These are phyloP conservation scores for Panaeolus papilionaceus DNA, from an alignment of 768 basidiomycete genomes.

Conservation along the genomic window DNA sequence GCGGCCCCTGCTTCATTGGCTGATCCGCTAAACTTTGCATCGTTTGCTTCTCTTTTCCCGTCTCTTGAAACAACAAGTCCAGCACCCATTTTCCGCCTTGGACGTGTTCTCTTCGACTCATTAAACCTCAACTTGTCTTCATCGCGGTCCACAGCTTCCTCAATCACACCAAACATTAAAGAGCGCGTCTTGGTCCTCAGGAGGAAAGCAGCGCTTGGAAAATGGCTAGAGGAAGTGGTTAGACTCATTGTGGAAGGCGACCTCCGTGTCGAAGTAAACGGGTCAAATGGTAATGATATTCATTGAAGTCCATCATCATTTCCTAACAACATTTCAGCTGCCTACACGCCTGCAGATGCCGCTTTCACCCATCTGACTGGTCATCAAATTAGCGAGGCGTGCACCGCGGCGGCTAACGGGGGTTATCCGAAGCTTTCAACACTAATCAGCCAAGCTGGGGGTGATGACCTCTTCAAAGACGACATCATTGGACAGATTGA, in stretches of 20 bases:
- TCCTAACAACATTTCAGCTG: slow-evolving; percentile 29
- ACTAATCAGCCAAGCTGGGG: slow-evolving; percentile 85
- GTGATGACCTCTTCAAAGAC: slow-evolving; percentile 73
- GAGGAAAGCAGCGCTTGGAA: slow-evolving; percentile 79
- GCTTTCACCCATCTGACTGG: slow-evolving; percentile 86
- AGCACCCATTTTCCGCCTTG: slow-evolving; percentile 87
- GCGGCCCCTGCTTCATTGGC: slow-evolving; percentile 33
- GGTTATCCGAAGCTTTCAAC: slow-evolving; percentile 88
- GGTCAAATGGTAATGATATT: slow-evolving; percentile 32
- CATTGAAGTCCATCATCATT: slow-evolving; percentile 5
- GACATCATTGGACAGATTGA: slow-evolving; percentile 79
- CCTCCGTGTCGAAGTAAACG: slow-evolving; percentile 44
- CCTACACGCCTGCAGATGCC: slow-evolving; percentile 49
- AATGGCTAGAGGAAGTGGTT: slow-evolving; percentile 84
- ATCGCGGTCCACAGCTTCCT: slow-evolving; percentile 30
- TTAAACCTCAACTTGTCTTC: slow-evolving; percentile 67
- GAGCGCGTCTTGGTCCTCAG: slow-evolving; percentile 67
- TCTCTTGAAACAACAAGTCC: slow-evolving; percentile 74
- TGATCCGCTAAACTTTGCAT: slow-evolving; percentile 72
- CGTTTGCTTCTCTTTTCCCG: slow-evolving; percentile 76
- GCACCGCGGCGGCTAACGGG: slow-evolving; percentile 71
- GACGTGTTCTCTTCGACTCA: slow-evolving; percentile 86
- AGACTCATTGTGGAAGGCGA: slow-evolving; percentile 75
- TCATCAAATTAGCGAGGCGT: slow-evolving; percentile 87
- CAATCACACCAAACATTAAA: slow-evolving; percentile 65